These are phyloP conservation scores for Paxillus involutus DNA, from an alignment of 768 basidiomycete species.

Conservation along the genomic window DNA sequence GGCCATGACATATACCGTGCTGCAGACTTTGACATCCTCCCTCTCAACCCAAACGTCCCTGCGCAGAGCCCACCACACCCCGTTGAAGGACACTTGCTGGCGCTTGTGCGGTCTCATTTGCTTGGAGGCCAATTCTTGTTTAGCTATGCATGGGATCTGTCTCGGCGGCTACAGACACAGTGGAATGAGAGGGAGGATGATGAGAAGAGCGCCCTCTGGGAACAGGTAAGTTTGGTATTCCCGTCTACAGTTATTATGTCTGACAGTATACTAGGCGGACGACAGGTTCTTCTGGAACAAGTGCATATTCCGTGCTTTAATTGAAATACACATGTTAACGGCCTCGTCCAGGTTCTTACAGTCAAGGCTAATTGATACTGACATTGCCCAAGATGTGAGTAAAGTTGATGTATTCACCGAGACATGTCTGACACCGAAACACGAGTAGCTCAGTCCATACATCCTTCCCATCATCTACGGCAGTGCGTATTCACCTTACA, in stretches of 20 bases:
- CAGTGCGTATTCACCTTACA: constrained; percentile 56
- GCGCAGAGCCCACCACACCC: constrained; percentile 72
- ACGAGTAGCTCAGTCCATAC: constrained; percentile 72
- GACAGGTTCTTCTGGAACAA: constrained; percentile 99
- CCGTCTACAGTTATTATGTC: not conserved
- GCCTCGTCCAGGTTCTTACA: constrained; percentile 47
- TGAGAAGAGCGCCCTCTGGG: constrained; percentile 64
- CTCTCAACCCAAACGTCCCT: constrained; percentile 72
- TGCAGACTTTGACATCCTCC: constrained; percentile 88
- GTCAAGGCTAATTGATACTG: constrained; percentile 56
- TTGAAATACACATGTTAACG: constrained; percentile 5
- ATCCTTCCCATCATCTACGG: constrained; percentile 95
- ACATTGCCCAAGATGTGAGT: constrained; percentile 66
- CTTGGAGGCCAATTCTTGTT: constrained; percentile 81
- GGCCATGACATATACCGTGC: constrained; percentile 87
- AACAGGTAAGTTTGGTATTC: constrained; percentile 54
- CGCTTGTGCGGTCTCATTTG: constrained; percentile 84
- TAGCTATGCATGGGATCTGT: constrained; percentile 89
- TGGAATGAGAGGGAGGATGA: constrained; percentile 56
- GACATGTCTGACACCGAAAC: constrained; percentile 8
- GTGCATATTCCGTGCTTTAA: constrained; percentile 17
- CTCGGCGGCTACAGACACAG: constrained; percentile 83
- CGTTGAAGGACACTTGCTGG: constrained; percentile 84
- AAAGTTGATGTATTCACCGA: not conserved
- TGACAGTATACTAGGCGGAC: constrained; percentile 63